phyloP scores from a whole-genome alignment of 345 rosid genomes.

The Reutealis trisperma region DNA sequence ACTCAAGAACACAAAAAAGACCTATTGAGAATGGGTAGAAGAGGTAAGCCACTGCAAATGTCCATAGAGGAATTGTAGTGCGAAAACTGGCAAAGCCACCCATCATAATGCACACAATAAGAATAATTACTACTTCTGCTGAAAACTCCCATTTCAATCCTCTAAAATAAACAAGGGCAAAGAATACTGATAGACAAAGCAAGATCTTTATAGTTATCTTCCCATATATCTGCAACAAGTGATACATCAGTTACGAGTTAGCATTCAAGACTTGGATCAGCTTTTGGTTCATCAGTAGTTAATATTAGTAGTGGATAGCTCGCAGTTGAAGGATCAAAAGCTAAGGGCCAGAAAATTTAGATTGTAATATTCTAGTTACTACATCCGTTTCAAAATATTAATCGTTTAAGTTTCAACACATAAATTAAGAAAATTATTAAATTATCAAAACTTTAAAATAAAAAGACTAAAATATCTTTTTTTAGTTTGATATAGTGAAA shows the following conservation, averaged over 20 bases:
- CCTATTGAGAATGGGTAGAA: conserved; percentile 81
- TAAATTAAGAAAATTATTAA: no score
- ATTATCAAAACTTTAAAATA: no score
- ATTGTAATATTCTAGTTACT: no score
- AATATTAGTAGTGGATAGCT: no score
- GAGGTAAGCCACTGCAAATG: conserved; percentile 55
- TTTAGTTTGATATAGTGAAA: no score
- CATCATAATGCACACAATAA: conserved; percentile 76
- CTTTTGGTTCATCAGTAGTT: not conserved
- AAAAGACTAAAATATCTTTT: no score
- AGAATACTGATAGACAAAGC: conserved; percentile 79
- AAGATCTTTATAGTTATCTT: conserved; percentile 76
- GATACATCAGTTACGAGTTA: not conserved
- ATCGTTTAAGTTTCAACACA: no score
- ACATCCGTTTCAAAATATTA: no score
- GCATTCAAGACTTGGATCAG: not conserved
- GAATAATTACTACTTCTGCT: conserved; percentile 74
- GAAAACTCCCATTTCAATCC: conserved; percentile 93
- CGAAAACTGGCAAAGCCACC: conserved; percentile 74
- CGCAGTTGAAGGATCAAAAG: no score
- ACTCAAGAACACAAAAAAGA: conserved; percentile 70
- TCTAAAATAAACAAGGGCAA: conserved; percentile 63
- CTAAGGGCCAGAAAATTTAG: no score
- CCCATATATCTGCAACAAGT: conserved; percentile 66
- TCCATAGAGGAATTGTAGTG: conserved; percentile 83